phyloP scores from a whole-genome alignment of 2,329 filamentous ascomycete genomes.

The Myriangium duriaei region DNA sequence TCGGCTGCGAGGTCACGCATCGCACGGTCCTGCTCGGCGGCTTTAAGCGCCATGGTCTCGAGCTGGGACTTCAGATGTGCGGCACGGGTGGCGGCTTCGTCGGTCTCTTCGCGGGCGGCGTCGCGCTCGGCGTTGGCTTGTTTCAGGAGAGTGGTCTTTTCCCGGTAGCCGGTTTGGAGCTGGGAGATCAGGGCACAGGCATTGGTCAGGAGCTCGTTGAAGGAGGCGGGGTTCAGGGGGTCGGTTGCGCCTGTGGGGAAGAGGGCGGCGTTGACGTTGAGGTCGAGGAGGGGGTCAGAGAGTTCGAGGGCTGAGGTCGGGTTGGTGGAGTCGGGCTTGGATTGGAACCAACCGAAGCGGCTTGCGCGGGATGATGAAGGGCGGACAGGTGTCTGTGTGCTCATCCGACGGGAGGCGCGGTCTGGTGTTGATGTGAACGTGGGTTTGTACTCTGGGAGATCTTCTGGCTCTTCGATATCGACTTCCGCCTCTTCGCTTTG shows the following conservation, averaged over 20 bases:
- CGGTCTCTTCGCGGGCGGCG: slow-evolving; percentile 47
- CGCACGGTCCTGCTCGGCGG: slow-evolving; percentile 43
- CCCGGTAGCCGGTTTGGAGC: slow-evolving; percentile 45
- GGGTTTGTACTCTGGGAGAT: slow-evolving; percentile 25
- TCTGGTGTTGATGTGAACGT: slow-evolving; percentile 18
- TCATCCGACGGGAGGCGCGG: slow-evolving; percentile 1
- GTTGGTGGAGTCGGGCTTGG: slow-evolving; percentile 10
- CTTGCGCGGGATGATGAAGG: slow-evolving; percentile 7
- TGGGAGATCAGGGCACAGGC: slow-evolving; percentile 42
- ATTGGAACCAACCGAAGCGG: slow-evolving; percentile 22
- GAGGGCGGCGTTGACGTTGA: slow-evolving; percentile 42
- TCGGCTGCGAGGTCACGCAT: slow-evolving; percentile 40
- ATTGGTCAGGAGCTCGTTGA: slow-evolving; percentile 44
- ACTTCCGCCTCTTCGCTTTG: slow-evolving; percentile 12
- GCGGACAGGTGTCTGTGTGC: slow-evolving; percentile 4
- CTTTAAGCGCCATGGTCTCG: slow-evolving; percentile 45
- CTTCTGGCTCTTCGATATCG: slow-evolving; percentile 20
- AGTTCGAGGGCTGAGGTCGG: slow-evolving; percentile 8
- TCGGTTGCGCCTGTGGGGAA: slow-evolving; percentile 40
- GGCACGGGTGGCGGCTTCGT: slow-evolving; percentile 46
- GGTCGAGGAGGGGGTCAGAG: slow-evolving; percentile 39
- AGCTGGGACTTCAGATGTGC: slow-evolving; percentile 48
- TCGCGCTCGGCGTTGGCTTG: slow-evolving; percentile 42
- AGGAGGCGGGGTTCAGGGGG: slow-evolving; percentile 39
- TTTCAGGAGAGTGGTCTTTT: slow-evolving; percentile 37